Base-by-base conservation (phyloP, 2,329 filamentous ascomycete genomes). In the Fusarium sp. region DNA sequence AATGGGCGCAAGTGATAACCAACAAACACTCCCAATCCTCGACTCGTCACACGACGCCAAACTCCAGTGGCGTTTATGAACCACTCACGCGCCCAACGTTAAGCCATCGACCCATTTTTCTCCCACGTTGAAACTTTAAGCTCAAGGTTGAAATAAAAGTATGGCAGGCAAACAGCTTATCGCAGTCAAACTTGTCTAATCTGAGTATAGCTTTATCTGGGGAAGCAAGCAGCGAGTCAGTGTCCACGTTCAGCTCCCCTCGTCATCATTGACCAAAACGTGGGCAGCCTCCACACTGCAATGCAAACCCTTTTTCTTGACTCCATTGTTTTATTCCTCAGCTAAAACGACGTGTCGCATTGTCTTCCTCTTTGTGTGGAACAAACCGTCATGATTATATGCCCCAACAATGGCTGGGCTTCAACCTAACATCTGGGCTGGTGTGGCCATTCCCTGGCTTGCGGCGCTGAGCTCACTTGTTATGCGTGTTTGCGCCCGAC, bases 321-420 rank as follows among this genome's bases (percentile, higher is more conserved):
- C 22, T 47, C 25, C 8, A 47, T 24, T 30, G 4, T 12, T 3
- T 6, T 32, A 11, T 27, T 49, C 7, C 5, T 38, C 46, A 5
- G 8, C 15, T 9, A 10, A 38, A n/a, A 38, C 1, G n/a, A 15
- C 27, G 16, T 22, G 15, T 22, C 6, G 12, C 1, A 7, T 38
- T 18, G 1, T 45, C n/a, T 43, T 9, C 8, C 8, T n/a, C 8
- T 15, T 14, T 34, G 10, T 14, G 20, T 63, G 42, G 56, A 9
- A 44, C 5, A 10, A 16, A 9, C 6, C n/a, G 16, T 2, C 10
- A 3, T 16, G 4, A 34, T 22, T 32, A 42, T 6, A 18, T 47
- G 53, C 40, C 46, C 30, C 40, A 34, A 67, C 30, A 47, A 74
- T 76, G 72, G 63, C 71, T 45, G 74, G 71, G 24, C 72, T 74